These are phyloP conservation scores for Coemansia sp. DNA, from an alignment of 192 early-diverging fungal genomes.

Conservation along the genomic window DNA sequence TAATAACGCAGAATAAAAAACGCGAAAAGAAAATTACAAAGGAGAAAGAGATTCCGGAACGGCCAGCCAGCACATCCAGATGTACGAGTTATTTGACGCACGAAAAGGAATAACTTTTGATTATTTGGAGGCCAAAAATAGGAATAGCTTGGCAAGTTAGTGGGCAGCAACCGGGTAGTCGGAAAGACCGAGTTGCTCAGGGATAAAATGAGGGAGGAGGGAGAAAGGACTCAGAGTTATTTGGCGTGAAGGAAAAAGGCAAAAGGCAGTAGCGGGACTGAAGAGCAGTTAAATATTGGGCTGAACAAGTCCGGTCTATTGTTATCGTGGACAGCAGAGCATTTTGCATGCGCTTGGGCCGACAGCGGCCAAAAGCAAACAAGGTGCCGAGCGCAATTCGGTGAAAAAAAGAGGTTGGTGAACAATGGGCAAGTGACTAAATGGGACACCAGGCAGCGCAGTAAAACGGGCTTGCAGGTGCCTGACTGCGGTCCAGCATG, in stretches of 20 bases:
- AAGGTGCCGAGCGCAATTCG: neutral
- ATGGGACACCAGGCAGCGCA: neutral
- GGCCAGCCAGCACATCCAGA: neutral
- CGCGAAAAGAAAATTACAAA: conserved; percentile 17
- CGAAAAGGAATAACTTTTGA: neutral
- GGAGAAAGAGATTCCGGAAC: conserved; percentile 13
- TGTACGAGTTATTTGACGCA: neutral
- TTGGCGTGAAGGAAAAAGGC: neutral
- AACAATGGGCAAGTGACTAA: neutral
- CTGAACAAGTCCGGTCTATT: neutral
- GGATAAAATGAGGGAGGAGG: neutral
- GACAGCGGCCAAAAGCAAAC: neutral
- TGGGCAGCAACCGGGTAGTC: too few relatives aligned
- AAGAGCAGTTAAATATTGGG: conserved; percentile 2
- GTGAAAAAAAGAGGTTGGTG: neutral
- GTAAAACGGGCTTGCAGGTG: neutral
- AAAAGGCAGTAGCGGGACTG: neutral
- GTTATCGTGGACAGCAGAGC: neutral
- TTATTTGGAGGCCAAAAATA: too few relatives aligned
- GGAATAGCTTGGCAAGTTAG: too few relatives aligned
- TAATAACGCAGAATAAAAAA: neutral
- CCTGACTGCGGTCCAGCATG: neutral
- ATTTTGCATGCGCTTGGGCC: neutral
- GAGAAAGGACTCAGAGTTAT: neutral
- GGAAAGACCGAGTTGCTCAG: neutral